Percentiles rank a stretch among this genome's conserved stretches.
phyloP scores from a whole-genome alignment of 1,139 yeast genomes.

The Diutina rugosa region DNA sequence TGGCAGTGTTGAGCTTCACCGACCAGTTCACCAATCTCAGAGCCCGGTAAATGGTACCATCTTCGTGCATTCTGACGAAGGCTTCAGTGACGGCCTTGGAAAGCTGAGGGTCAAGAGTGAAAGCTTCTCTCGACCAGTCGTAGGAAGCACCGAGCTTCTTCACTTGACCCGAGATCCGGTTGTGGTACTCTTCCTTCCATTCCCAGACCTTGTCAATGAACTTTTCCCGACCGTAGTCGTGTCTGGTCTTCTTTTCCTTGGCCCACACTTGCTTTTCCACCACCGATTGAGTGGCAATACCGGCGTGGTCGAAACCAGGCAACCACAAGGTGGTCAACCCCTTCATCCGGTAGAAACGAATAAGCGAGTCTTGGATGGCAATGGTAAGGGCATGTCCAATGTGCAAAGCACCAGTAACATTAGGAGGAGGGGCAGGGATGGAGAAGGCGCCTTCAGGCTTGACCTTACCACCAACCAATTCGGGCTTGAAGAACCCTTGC shows the following conservation, averaged over 20 bases:
- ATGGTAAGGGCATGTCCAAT: constrained; percentile 97
- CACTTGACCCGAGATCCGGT: constrained; percentile 73
- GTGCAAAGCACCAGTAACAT: constrained; percentile 96
- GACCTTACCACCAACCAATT: constrained; percentile 59
- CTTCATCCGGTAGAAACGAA: constrained; percentile 92
- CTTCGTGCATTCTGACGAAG: constrained; percentile 82
- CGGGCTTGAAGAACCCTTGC: constrained; percentile 81
- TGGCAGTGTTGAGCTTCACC: constrained; percentile 84
- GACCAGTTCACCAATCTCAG: constrained; percentile 94
- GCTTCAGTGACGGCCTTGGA: constrained; percentile 82
- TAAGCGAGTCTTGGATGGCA: constrained; percentile 85
- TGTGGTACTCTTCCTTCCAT: constrained; percentile 94
- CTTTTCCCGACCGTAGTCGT: constrained; percentile 87
- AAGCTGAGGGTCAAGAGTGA: constrained; percentile 74
- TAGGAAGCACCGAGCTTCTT: constrained; percentile 89
- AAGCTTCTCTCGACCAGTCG: constrained; percentile 91
- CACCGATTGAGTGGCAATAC: constrained; percentile 97
- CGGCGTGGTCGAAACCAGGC: constrained; percentile 99
- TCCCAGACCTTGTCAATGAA: constrained; percentile 89
- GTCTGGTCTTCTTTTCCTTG: constrained; percentile 78
- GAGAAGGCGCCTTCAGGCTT: constrained; percentile 78
- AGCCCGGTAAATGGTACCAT: constrained; percentile 92
- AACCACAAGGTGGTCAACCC: constrained; percentile 88
- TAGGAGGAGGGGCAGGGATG: constrained; percentile 98
- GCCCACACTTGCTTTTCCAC: constrained; percentile 96